Evolutionary conservation across 139 green algal genomes (phyloP).

Genomic region (Tetradesmus lagerheimii): DNA sequence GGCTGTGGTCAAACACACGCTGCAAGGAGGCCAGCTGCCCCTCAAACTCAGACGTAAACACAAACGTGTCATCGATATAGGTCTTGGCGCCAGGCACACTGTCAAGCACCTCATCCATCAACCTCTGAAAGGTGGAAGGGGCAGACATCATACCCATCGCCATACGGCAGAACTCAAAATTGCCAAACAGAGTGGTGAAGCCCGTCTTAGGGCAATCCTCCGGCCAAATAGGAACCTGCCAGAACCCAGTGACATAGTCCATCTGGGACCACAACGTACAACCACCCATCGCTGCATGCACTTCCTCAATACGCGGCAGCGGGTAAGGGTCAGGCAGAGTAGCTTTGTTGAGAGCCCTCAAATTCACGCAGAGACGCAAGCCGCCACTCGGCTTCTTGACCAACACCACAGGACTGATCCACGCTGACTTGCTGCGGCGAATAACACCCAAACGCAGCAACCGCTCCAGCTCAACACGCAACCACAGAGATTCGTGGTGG

Average conservation of each 20-base stretch:
- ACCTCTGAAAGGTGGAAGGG: background rate
- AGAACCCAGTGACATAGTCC: constrained; percentile 24
- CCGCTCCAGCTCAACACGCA: background rate
- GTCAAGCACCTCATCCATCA: background rate
- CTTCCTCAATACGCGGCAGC: background rate
- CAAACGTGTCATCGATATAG: background rate
- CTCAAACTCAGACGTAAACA: background rate
- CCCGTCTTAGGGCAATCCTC: constrained; percentile 3
- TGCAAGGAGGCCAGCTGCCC: background rate
- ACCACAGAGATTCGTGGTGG: constrained; percentile 2
- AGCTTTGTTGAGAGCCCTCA: background rate
- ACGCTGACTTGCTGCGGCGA: background rate
- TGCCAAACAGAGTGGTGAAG: constrained; percentile 18
- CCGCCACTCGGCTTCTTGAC: constrained; percentile 15
- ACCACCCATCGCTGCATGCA: constrained; percentile 24
- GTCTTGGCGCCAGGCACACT: background rate
- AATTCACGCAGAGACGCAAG: background rate
- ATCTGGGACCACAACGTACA: constrained; percentile 14
- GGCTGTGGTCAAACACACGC: background rate
- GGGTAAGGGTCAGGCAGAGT: constrained; percentile 18
- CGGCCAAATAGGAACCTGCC: background rate
- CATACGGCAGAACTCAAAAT: background rate
- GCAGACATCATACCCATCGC: background rate
- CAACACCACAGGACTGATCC: constrained; percentile 28
- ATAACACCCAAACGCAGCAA: constrained; percentile 25